Conservation (phyloP, 192 early-diverging fungal species). For the Chytriomyces confervae region DNA sequence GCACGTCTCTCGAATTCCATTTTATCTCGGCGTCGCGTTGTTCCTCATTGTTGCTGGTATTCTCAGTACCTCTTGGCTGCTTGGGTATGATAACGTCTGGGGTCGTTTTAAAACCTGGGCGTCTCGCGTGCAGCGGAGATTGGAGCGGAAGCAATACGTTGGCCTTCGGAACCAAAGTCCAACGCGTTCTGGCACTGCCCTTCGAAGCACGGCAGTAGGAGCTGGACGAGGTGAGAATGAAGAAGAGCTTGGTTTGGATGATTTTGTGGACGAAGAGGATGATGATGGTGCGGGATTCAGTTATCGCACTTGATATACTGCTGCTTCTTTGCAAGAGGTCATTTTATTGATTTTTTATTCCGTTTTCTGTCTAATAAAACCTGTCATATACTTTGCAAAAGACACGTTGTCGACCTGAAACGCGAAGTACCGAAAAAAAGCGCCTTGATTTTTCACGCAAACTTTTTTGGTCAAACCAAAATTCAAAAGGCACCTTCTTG, state of each 20-base stretch:
- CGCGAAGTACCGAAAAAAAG: too few relatives aligned
- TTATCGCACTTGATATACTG: neutral
- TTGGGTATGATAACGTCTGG: conserved; percentile 34
- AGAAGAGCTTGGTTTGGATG: conserved; percentile 24
- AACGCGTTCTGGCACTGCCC: too few relatives aligned
- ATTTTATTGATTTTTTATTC: too few relatives aligned
- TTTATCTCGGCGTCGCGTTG: conserved; percentile 27
- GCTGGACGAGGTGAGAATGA: neutral
- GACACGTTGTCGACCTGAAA: too few relatives aligned
- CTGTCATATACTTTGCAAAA: too few relatives aligned
- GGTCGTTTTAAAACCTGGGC: conserved; percentile 26
- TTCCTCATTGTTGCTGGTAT: conserved; percentile 1
- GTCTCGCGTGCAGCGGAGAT: conserved; percentile 17
- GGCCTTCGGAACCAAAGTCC: neutral
- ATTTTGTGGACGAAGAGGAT: conserved; percentile 36
- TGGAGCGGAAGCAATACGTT: conserved; percentile 22
- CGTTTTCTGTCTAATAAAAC: too few relatives aligned
- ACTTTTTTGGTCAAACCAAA: too few relatives aligned
- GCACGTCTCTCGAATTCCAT: conserved; percentile 13
- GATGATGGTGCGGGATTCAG: conserved; percentile 34
- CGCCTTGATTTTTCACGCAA: too few relatives aligned
- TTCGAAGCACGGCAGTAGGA: too few relatives aligned
- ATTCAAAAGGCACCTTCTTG: too few relatives aligned
- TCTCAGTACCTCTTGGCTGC: conserved; percentile 20
- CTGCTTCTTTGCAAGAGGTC: neutral